phyloP scores from a whole-genome alignment of 768 basidiomycete genomes.

The Rhizopogon roseolus region DNA sequence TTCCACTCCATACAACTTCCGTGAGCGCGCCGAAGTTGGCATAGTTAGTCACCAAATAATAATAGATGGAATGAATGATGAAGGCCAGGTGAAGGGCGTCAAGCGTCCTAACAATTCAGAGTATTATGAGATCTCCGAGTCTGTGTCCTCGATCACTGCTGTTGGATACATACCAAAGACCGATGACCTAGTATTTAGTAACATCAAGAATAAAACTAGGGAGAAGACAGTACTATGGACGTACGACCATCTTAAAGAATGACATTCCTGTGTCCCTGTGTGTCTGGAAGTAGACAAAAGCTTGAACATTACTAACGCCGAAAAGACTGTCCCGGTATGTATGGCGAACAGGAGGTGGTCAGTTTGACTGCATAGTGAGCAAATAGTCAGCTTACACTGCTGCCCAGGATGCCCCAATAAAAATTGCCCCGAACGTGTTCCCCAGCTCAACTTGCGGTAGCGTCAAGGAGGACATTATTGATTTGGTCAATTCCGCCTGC shows the following conservation, averaged over 20 bases:
- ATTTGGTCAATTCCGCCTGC: too few species aligned
- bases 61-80: not conserved
- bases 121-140: not conserved
- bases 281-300: too few species aligned
- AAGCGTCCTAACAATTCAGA: not conserved
- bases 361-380: too few species aligned
- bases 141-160: not conserved
- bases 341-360: too few species aligned
- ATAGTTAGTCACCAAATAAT: not conserved
- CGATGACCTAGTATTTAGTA: not conserved
- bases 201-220: not conserved
- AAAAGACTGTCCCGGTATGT: too few species aligned
- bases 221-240: not conserved
- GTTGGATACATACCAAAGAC: not conserved
- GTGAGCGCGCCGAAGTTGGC: not conserved
- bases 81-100: not conserved
- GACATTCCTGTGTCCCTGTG: not conserved
- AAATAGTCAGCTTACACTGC: too few species aligned
- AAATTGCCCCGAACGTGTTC: too few species aligned
- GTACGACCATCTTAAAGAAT: not conserved
- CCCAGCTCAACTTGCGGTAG: too few species aligned
- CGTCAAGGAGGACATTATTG: too few species aligned
- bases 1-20: not conserved
- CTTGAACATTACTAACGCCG: too few species aligned
- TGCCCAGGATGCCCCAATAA: too few species aligned